Base-by-base conservation (phyloP, 306 rosid species). In the Spatholobus suberectus region DNA sequence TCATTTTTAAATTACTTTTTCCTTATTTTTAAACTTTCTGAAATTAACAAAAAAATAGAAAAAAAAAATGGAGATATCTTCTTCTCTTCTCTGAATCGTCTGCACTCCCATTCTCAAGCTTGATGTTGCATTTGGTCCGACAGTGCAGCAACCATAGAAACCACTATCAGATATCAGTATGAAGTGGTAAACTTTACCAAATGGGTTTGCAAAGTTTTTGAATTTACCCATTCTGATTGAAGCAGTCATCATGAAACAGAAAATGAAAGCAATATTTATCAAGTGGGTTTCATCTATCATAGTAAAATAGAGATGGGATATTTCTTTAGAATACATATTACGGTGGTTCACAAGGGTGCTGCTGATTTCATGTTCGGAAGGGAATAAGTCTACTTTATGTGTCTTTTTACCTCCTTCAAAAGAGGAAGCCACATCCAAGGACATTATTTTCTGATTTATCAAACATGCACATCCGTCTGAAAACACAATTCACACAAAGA, bases 111-210 rank as follows among this genome's bases (percentile, higher is more conserved):
- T 11, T 58, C 17, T 26, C 18, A 26, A 59, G 38, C 67, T 26
- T 49, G 21, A 49, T 49, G 55, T 49, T 49, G 55, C 17, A 59
- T 59, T 24, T 26, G 67, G 67, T 59, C 65, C 38, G 0, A 26
- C 38, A 26, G 18, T 26, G 37, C 37, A 59, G 4, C 18, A 59
- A 59, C 67, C 18, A 59, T 18, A 13, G 8, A 26, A 26, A 26
- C 37, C 67, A 59, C 37, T 52, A 62, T 12, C 8, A 3, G 32
- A 3, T 35, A 13, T 14, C 5, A 26, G 46, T 51, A 37, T 76
- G 40, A 85, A 77, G 81, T 52, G 20, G n/a, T 40, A 35, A 55
- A 41, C 69, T 86, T 82, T 57, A 43, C 37, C 54, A 37, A 49
- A 66, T 73, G 70, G 43, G 79, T 46, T 24, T 24, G 21, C 6